Conservation (phyloP, 129 eudicot genomes). For the Flaveria brownii region DNA sequence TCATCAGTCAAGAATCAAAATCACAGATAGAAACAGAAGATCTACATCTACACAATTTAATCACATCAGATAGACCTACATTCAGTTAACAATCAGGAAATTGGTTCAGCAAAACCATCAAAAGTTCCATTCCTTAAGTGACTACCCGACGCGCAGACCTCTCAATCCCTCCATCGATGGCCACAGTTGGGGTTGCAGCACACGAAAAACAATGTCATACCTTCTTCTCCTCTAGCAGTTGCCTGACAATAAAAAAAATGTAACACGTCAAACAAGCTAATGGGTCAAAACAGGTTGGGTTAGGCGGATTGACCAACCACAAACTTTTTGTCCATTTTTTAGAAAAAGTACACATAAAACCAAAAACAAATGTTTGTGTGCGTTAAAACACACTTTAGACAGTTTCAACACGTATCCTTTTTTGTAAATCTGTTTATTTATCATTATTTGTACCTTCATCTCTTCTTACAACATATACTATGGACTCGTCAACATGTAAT, state of each 20-base stretch:
- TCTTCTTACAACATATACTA: too few species aligned
- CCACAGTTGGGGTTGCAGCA: slow-evolving; percentile 91
- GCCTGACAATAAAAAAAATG: slow-evolving; percentile 50
- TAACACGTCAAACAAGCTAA: not conserved
- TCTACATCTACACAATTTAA: slow-evolving; percentile 5
- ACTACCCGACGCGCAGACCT: not conserved
- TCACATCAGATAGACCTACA: not conserved
- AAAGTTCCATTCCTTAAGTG: not conserved
- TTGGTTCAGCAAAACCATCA: not conserved
- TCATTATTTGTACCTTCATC: too few species aligned
- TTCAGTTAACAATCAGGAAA: not conserved
- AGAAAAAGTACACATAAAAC: not conserved
- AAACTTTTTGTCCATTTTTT: not conserved
- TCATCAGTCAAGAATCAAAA: slow-evolving; percentile 20
- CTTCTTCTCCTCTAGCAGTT: slow-evolving; percentile 93
- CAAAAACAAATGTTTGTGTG: not conserved
- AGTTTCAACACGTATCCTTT: not conserved
- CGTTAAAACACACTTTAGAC: not conserved
- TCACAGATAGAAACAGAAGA: not conserved
- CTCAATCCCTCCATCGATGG: slow-evolving; percentile 86
- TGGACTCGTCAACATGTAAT: too few species aligned
- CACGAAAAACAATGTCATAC: slow-evolving; percentile 94
- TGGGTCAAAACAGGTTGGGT: not conserved
- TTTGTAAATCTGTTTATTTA: not conserved
- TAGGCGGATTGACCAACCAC: not conserved